phyloP scores from a whole-genome alignment of 257 asterid genomes.

The Datura wrightii region DNA sequence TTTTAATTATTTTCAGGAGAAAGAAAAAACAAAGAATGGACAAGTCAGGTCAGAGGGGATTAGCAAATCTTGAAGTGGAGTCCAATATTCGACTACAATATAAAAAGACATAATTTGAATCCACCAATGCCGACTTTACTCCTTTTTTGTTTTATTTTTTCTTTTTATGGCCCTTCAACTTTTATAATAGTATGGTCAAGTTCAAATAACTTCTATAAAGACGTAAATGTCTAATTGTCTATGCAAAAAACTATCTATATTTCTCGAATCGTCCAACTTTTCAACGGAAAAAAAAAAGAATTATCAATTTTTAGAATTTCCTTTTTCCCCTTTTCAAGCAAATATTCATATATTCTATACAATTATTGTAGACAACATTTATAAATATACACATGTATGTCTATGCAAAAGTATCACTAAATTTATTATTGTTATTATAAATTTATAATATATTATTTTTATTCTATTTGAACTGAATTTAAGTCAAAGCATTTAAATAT shows the following conservation, averaged over 20 bases:
- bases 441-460: background rate
- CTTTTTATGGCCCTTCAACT: background rate
- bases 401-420: conserved; percentile 6
- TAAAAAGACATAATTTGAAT: background rate
- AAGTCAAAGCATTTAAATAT: background rate
- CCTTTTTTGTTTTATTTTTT: background rate
- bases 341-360: background rate
- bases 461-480: background rate
- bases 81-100: background rate
- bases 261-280: background rate
- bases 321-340: background rate
- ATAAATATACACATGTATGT: background rate
- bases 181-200: background rate
- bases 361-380: background rate
- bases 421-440: no score
- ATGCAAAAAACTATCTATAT: background rate
- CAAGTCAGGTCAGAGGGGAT: background rate
- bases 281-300: background rate
- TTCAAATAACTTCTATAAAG: background rate
- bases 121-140: background rate
- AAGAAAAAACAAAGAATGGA: background rate
- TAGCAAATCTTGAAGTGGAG: conserved; percentile 5
- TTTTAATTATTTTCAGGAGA: no score
- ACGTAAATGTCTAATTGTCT: background rate
- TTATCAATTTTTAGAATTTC: background rate